A percentile compares a stretch with the other conserved stretches of the same genome.
These are phyloP conservation scores for Posidonia australis DNA, from an alignment of 106 monocot species.

Conservation along the genomic window DNA sequence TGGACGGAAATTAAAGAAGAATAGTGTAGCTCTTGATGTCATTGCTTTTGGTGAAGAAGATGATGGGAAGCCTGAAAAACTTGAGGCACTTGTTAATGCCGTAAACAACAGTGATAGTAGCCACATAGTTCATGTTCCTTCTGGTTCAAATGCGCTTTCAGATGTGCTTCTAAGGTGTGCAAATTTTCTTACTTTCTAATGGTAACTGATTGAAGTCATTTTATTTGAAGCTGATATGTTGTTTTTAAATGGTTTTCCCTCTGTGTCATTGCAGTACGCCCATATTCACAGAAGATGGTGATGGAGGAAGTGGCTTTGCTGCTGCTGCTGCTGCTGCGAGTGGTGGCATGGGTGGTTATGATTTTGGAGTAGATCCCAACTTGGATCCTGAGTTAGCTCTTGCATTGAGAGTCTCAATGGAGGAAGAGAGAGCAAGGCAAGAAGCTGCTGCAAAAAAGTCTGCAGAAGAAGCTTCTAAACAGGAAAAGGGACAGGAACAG, in stretches of 20 bases:
- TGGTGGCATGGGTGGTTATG: slow-evolving; percentile 72
- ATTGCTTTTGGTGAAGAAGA: slow-evolving; percentile 90
- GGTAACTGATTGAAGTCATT: background rate
- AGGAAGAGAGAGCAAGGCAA: slow-evolving; percentile 95
- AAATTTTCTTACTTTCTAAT: background rate
- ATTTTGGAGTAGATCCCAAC: slow-evolving; percentile 98
- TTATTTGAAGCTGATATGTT: background rate
- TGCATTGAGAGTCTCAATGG: slow-evolving; percentile 96
- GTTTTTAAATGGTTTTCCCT: background rate
- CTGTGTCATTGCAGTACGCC: slow-evolving; percentile 49
- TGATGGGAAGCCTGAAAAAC: slow-evolving; percentile 80
- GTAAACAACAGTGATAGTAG: slow-evolving; percentile 87
- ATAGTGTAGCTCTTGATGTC: slow-evolving; percentile 88
- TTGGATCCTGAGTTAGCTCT: slow-evolving; percentile 95
- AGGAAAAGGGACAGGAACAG: slow-evolving; percentile 40
- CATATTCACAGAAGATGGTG: slow-evolving; percentile 82
- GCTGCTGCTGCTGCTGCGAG: slow-evolving; percentile 66
- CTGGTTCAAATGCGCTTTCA: slow-evolving; percentile 69
- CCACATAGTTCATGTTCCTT: slow-evolving; percentile 89
- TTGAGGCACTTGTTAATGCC: slow-evolving; percentile 69
- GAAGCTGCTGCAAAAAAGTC: slow-evolving; percentile 96
- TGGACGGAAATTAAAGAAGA: slow-evolving; percentile 88
- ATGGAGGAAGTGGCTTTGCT: slow-evolving; percentile 89
- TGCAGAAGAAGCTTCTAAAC: slow-evolving; percentile 62
- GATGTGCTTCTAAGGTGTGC: slow-evolving; percentile 92